A percentile compares a stretch with the other conserved stretches of the same genome.
phyloP scores from a whole-genome alignment of 2,329 filamentous ascomycete species.

The Hymenoscyphus fructigenus region DNA sequence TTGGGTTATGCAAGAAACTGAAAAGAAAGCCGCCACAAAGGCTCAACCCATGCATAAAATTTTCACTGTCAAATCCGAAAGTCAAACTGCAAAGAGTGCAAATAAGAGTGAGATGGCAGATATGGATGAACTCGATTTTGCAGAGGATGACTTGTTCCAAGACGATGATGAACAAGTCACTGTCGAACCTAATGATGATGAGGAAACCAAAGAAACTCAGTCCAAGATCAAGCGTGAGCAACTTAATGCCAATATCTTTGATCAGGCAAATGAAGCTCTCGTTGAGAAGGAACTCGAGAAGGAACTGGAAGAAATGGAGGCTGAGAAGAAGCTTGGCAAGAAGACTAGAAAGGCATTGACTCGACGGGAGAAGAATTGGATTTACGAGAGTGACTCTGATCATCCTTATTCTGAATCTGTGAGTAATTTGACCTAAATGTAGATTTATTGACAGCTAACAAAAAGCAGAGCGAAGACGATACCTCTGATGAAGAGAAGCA shows the following conservation, averaged over 20 bases:
- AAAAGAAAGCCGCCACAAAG: conserved; percentile 56
- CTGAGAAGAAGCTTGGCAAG: conserved; percentile 71
- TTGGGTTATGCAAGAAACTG: conserved; percentile 71
- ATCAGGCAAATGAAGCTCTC: conserved; percentile 65
- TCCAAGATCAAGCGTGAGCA: conserved; percentile 76
- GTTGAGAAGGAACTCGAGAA: conserved; percentile 47
- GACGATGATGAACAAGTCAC: conserved; percentile 81
- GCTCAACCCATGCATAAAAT: conserved; percentile 55
- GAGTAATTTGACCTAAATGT: conserved; percentile 29
- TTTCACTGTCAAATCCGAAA: conserved; percentile 64
- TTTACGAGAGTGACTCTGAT: conserved; percentile 73
- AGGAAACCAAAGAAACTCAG: conserved; percentile 71
- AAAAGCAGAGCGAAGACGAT: conserved; percentile 49
- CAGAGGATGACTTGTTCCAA: conserved; percentile 73
- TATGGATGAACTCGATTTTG: conserved; percentile 67
- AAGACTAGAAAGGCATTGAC: conserved; percentile 76
- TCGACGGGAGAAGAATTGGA: conserved; percentile 81
- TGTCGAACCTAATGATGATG: conserved; percentile 76
- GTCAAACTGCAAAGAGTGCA: conserved; percentile 59
- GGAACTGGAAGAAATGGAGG: conserved; percentile 63
- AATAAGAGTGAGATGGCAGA: conserved; percentile 66
- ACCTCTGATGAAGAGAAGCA: conserved; percentile 54
- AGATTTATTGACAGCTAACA: conserved; percentile 30
- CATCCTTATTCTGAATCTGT: conserved; percentile 58
- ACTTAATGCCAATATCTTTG: conserved; percentile 82